Base-by-base conservation (phyloP, 306 rosid species). In the Delonix regia region DNA sequence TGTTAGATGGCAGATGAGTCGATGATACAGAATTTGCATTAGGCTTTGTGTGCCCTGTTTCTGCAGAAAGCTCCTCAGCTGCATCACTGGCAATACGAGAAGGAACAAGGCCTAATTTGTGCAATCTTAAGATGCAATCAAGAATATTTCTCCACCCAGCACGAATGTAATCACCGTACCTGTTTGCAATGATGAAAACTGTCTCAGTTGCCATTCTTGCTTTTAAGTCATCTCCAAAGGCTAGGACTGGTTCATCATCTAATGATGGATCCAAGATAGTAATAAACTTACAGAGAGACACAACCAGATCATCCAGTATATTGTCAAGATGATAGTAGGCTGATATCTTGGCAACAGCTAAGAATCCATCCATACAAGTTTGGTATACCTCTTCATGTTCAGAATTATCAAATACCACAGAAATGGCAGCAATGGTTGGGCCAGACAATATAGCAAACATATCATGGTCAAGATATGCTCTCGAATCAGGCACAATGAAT, bases 391-490 rank as follows among this genome's bases (percentile, higher is more conserved):
- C 98, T 72, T 86, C 97, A 69, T 89, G 91, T 81, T 95, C 99
- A 72, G 94, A 96, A 67, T 93, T 92, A 83, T 93, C 99, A 90
- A 95, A 93, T 52, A 95, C 97, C 76, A 95, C 99, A 81, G 99
- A 95, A 73, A 95, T 86, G 36, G 97, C 98, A 78, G 99, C 99
- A 87, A 95, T 89, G 30, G 99, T 91, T 55, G 99, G 98, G 75
- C 98, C 96, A 12, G 98, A 91, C 92, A 93, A 86, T 60, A 91
- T 71, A 49, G 98, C 82, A 84, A 95, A 93, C 98, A 95, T 95
- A 76, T 93, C 98, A n/a, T 87, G 90, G 86, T 93, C 98, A 86
- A 96, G 89, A 91, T 89, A 82, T 75, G 93, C 86, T 89, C 84
- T 83, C 67, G 94, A 88, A 84, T 95, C 97, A 65, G 98, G 85